Evolutionary conservation across 192 early-diverging fungal species (phyloP).

Genomic region (Coemansia sp.): DNA sequence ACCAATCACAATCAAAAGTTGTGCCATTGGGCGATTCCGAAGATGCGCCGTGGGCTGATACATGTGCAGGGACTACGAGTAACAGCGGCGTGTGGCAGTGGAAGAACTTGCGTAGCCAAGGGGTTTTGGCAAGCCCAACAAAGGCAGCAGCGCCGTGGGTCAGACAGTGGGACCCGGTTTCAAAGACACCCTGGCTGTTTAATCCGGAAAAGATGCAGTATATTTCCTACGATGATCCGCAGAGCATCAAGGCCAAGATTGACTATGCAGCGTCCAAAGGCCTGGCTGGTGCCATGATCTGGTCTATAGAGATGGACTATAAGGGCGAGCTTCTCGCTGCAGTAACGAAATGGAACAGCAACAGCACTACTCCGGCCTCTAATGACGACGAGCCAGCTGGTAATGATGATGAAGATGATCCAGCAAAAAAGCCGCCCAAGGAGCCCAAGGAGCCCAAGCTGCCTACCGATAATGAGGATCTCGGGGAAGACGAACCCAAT

Average conservation of each 20-base stretch:
- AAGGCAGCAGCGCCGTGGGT: constrained; percentile 58
- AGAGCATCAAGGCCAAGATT: constrained; percentile 62
- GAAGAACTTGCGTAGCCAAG: constrained; percentile 60
- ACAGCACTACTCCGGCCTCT: not conserved
- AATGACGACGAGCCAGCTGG: not conserved
- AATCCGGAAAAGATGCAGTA: constrained; percentile 59
- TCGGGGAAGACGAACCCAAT: not conserved
- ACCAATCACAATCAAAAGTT: constrained; percentile 7
- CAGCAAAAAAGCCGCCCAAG: not conserved
- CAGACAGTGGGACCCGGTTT: constrained; percentile 60
- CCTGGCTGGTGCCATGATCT: constrained; percentile 69
- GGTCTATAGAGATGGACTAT: constrained; percentile 68
- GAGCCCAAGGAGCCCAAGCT: not conserved
- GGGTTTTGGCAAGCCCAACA: constrained; percentile 20
- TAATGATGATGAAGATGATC: not conserved
- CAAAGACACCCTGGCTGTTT: constrained; percentile 75
- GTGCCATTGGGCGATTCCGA: constrained; percentile 56
- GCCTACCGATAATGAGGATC: not conserved
- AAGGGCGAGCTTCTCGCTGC: constrained; percentile 61
- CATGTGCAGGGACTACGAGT: constrained; percentile 32
- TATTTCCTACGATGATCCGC: constrained; percentile 72
- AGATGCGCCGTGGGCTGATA: constrained; percentile 58
- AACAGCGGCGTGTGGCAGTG: constrained; percentile 66
- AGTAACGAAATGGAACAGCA: constrained; percentile 5
- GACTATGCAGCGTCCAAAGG: constrained; percentile 60